Percentiles rank a stretch among this genome's conserved stretches.
phyloP scores from a whole-genome alignment of 2,329 filamentous ascomycete species.

The Byssothecium circinans region DNA sequence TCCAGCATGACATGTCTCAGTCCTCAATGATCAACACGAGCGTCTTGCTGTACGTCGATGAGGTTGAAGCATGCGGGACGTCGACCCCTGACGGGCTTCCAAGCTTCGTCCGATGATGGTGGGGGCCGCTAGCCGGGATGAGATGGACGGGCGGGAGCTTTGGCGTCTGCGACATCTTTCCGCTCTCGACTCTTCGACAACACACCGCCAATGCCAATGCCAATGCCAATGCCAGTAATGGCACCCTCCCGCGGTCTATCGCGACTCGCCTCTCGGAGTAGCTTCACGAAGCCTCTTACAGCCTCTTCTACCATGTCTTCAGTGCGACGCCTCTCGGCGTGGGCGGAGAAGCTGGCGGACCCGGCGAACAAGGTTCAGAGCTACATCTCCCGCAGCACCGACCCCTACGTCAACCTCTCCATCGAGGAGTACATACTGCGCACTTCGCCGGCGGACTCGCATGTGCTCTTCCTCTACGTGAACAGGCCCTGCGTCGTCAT shows the following conservation, averaged over 20 bases:
- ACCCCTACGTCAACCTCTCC: constrained; percentile 89
- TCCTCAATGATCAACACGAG: no score
- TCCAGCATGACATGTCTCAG: no score
- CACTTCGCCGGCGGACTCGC: constrained; percentile 69
- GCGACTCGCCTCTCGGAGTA: background rate
- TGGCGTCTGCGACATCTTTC: no score
- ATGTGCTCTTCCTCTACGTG: constrained; percentile 81
- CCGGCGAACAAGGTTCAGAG: constrained; percentile 45
- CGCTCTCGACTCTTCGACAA: no score
- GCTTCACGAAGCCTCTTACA: background rate
- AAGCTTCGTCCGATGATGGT: no score
- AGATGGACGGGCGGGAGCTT: no score
- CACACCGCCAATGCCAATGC: no score
- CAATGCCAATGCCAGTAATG: no score
- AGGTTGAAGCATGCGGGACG: no score
- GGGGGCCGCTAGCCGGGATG: no score
- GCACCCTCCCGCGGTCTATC: background rate
- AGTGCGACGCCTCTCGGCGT: constrained; percentile 20
- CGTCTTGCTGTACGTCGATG: no score
- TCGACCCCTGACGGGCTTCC: no score
- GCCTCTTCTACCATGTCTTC: background rate
- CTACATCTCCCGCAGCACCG: constrained; percentile 56
- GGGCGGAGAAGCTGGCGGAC: constrained; percentile 33
- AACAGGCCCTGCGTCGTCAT: constrained; percentile 88
- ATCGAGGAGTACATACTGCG: constrained; percentile 89